Conservation (phyloP, 1,284 basidiomycete genomes). For the Trichosporon ovoides region DNA sequence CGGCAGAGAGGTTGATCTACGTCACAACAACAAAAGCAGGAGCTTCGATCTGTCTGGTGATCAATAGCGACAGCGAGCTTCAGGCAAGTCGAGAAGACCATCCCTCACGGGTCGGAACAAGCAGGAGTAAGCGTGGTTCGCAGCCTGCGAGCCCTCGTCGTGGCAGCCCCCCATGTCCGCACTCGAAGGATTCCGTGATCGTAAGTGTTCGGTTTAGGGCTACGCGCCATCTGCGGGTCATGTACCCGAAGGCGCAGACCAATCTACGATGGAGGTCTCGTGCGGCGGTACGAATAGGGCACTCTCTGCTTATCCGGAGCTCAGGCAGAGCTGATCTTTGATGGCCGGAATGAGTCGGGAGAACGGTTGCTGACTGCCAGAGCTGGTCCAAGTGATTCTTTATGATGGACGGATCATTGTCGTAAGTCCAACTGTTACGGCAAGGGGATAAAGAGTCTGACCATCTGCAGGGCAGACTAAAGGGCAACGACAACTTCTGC, state of each 20-base stretch:
- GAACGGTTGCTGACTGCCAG: slow-evolving; percentile 19
- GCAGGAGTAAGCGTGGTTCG: neutral
- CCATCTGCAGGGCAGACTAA: slow-evolving; percentile 67
- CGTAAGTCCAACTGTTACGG: slow-evolving; percentile 37
- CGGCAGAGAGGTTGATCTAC: too few species aligned
- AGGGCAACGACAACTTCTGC: slow-evolving; percentile 86
- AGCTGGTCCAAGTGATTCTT: slow-evolving; percentile 48
- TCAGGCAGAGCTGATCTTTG: neutral
- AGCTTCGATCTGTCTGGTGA: too few species aligned
- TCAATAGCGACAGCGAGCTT: neutral
- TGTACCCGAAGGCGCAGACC: too few species aligned
- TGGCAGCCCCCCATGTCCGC: slow-evolving; percentile 30
- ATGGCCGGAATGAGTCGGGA: too few species aligned
- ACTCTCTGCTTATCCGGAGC: too few species aligned
- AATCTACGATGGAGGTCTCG: too few species aligned
- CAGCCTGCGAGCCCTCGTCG: neutral
- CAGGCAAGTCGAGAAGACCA: neutral
- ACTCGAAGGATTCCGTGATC: slow-evolving; percentile 42
- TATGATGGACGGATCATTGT: slow-evolving; percentile 49
- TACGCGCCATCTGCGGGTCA: too few species aligned
- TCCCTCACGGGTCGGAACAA: neutral
- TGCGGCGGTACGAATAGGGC: too few species aligned
- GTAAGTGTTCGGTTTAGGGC: slow-evolving; percentile 24
- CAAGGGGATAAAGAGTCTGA: too few species aligned
- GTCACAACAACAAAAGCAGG: too few species aligned